Evolutionary conservation across 2,329 filamentous ascomycete species (phyloP), one percentile per base, ranked within the genome.

Genomic region (Aspergillus alliaceus): DNA sequence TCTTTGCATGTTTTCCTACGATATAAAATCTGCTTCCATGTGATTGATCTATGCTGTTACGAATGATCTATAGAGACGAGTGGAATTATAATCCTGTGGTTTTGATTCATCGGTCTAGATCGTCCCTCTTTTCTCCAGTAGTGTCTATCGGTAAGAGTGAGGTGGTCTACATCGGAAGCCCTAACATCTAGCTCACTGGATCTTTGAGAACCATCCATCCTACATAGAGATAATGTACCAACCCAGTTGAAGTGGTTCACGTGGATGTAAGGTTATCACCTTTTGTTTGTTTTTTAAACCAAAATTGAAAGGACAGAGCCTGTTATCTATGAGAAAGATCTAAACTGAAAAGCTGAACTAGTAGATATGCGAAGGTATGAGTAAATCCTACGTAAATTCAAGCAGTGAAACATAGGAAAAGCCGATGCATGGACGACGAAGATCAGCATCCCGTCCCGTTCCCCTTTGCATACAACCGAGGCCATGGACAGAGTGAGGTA

Each of bases 1-100:
- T 29, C 3, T 34, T n/a, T n/a, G n/a, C n/a, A n/a, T n/a, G n/a
- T n/a, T 25, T 34, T 50, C 44, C 35, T 22, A 59, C 27, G 47
- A 63, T 52, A 39, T n/a, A 48, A 57, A 64, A 64, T 64, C 62
- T 56, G 57, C 59, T 50, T 59, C 59, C 51, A 63, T 64, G 54
- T 64, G 59, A 59, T 61, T 57, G 69, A 68, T 69, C 66, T 68
- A 73, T 73, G 72, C 66, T 70, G 70, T 73, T 73, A 74, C 66
- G 72, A 73, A 72, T 73, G 68, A 69, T 68, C 68, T 72, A 72
- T 73, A 72, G 71, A 74, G 68, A 71, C 68, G 69, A 72, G 66
- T 69, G 67, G 68, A 70, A 66, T 69, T 66, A 62, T 60, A 32
- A 58, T 40, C 50, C 42, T 54, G 42, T 25, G 53, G 42, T 31